These are phyloP conservation scores for Beta lomatogona DNA, from an alignment of 179 eudicot genomes.

Conservation along the genomic window DNA sequence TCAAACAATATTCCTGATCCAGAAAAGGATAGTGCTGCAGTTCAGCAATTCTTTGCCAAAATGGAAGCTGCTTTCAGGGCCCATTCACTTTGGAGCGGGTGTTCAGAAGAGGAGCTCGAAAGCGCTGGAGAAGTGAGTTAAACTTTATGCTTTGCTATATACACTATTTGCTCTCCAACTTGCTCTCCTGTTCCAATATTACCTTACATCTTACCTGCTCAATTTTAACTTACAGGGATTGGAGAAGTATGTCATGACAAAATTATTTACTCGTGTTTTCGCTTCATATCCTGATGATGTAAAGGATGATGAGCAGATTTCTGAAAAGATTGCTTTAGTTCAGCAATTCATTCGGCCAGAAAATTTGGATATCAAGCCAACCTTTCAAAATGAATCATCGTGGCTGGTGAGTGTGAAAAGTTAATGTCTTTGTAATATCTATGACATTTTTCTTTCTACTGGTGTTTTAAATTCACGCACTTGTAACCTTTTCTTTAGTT, in stretches of 20 bases:
- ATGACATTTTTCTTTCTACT: not conserved
- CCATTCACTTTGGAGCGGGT: conserved; percentile 93
- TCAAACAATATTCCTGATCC: conserved; percentile 81
- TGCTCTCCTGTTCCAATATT: conserved; percentile 11
- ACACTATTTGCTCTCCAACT: not conserved
- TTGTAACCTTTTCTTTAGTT: not conserved
- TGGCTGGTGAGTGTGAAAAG: conserved; percentile 82
- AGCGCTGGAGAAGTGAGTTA: conserved; percentile 94
- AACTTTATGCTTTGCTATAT: conserved; percentile 27
- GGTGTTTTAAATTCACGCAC: not conserved
- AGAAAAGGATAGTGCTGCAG: conserved; percentile 87
- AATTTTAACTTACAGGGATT: conserved; percentile 59
- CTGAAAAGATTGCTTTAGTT: conserved; percentile 77
- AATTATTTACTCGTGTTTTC: conserved; percentile 75
- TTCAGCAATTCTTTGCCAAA: conserved; percentile 79
- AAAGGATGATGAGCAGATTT: conserved; percentile 70
- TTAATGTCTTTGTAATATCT: not conserved
- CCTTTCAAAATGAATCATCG: conserved; percentile 86
- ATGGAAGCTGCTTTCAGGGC: conserved; percentile 95
- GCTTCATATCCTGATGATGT: conserved; percentile 85
- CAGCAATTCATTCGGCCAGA: conserved; percentile 95
- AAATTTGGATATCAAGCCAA: conserved; percentile 77
- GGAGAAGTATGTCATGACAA: conserved; percentile 97
- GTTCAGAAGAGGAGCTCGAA: conserved; percentile 94
- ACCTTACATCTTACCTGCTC: not conserved